These are phyloP conservation scores for Gossypium arboreum DNA, from an alignment of 345 rosid species.

Conservation along the genomic window DNA sequence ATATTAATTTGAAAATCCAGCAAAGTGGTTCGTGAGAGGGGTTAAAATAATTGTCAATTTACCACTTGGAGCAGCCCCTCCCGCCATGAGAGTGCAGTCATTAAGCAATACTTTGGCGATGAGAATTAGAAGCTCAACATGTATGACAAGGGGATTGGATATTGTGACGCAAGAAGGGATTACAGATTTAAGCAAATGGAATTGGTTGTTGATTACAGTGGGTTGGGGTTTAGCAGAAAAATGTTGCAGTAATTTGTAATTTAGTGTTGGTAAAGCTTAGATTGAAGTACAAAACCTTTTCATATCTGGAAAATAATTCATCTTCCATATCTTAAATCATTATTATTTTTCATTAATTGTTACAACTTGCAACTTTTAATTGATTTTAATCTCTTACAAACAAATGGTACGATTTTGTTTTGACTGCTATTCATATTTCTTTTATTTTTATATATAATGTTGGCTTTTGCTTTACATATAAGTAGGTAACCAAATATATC, in stretches of 20 bases:
- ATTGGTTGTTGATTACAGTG: constrained; percentile 70
- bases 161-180: constrained; percentile 63
- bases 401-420: background rate
- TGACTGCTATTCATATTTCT: background rate
- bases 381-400: background rate
- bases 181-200: constrained; percentile 71
- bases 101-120: constrained; percentile 55
- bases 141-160: constrained; percentile 73
- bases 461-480: background rate
- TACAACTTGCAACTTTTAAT: background rate
- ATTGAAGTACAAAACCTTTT: constrained; percentile 15
- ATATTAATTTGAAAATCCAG: constrained; percentile 47
- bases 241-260: background rate
- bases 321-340: background rate
- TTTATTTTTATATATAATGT: background rate
- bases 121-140: constrained; percentile 63
- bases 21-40: constrained; percentile 70
- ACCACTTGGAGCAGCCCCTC: constrained; percentile 58
- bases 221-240: constrained; percentile 57
- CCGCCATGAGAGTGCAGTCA: constrained; percentile 36
- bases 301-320: background rate
- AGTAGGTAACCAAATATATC: background rate
- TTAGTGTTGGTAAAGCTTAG: background rate
- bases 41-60: constrained; percentile 81
- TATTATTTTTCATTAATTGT: background rate